These are phyloP conservation scores for Hypoxylon trugodes DNA, from an alignment of 495 filamentous ascomycete genomes.

Conservation along the genomic window DNA sequence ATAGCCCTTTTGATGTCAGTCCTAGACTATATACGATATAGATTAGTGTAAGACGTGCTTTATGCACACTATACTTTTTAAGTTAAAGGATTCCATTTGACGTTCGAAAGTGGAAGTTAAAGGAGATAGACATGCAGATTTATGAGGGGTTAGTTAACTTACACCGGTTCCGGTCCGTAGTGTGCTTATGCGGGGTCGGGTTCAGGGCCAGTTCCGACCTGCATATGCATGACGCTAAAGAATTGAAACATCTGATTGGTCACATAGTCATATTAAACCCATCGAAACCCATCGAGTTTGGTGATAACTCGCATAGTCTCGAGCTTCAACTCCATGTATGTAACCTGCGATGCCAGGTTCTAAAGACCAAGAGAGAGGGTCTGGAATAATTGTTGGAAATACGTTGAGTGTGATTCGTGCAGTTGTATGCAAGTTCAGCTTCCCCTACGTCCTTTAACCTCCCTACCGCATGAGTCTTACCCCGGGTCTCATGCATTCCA, in stretches of 20 bases:
- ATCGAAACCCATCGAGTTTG: constrained; percentile 7
- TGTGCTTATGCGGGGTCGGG: constrained; percentile 12
- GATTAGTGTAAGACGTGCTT: too few species aligned
- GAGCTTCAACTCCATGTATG: neutral
- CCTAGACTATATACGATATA: neutral
- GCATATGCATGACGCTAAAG: constrained; percentile 29
- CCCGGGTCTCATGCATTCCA: neutral
- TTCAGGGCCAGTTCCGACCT: constrained; percentile 4
- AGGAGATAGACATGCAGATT: constrained; percentile 18
- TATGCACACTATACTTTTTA: too few species aligned
- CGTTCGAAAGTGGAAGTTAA: too few species aligned
- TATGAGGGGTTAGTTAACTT: constrained; percentile 2
- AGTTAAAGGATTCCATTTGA: too few species aligned
- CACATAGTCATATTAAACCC: too few species aligned
- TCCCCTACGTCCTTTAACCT: neutral
- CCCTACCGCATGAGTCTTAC: neutral
- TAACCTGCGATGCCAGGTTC: constrained; percentile 1
- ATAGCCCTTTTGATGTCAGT: too few species aligned
- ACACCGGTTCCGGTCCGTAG: constrained; percentile 15
- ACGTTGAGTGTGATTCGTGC: constrained; percentile 2
- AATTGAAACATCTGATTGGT: constrained; percentile 17
- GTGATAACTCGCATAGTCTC: constrained; percentile 6
- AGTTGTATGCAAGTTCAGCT: constrained; percentile 6
- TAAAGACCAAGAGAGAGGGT: constrained; percentile 8
- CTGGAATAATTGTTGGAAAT: constrained; percentile 21